These are phyloP conservation scores for Xylaria arbuscula DNA, from an alignment of 2,329 filamentous ascomycete species.

Conservation along the genomic window DNA sequence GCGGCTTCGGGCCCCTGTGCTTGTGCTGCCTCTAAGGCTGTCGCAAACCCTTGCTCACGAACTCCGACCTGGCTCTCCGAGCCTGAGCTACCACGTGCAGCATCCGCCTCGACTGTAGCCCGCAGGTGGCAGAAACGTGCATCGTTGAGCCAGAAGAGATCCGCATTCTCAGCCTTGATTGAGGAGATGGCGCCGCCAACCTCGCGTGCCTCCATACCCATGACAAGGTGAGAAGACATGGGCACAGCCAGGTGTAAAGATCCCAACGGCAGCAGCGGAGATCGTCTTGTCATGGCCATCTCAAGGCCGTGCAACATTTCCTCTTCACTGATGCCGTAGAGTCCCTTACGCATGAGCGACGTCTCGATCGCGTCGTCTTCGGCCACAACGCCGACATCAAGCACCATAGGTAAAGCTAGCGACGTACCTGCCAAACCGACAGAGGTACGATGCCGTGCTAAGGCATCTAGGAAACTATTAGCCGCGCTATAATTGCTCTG, in stretches of 20 bases:
- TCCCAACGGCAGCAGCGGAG: conserved; percentile 4
- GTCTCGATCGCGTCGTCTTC: conserved; percentile 41
- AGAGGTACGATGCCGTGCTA: conserved; percentile 33
- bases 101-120: conserved; percentile 34
- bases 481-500: conserved; percentile 43
- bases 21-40: conserved; percentile 34
- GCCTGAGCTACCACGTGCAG: conserved; percentile 23
- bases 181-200: conserved; percentile 30
- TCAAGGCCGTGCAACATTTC: conserved; percentile 44
- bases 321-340: conserved; percentile 48
- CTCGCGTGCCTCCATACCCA: conserved; percentile 40
- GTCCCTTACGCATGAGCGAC: conserved; percentile 43
- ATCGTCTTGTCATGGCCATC: conserved; percentile 40
- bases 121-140: conserved; percentile 40
- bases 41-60: conserved; percentile 34
- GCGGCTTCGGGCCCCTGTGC: conserved; percentile 29
- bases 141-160: conserved; percentile 47
- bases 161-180: conserved; percentile 32
- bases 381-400: conserved; percentile 41
- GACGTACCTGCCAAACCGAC: conserved; percentile 32
- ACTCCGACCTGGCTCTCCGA: conserved; percentile 16
- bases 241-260: conserved; percentile 8
- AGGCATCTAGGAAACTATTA: conserved; percentile 40
- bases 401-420: conserved; percentile 40
- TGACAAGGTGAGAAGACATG: conserved; percentile 31